Percentiles rank a stretch among this genome's conserved stretches.
Conservation (phyloP, 352 stramenopile species). For the Globisporangium paroecandrum region DNA sequence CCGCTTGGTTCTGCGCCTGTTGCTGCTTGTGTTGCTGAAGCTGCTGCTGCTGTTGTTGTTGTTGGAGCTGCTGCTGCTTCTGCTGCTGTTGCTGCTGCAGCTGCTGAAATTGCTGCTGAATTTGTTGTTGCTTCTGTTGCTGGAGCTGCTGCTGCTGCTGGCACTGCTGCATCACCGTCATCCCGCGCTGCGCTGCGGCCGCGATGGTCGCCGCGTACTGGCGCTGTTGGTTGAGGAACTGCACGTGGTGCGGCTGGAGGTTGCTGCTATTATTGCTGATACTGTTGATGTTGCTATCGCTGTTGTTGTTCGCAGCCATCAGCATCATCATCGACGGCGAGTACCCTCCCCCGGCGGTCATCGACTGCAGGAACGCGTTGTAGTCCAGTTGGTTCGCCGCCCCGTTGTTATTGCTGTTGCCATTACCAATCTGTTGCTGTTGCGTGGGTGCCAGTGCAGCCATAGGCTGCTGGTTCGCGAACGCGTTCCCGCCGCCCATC, state of each 20-base stretch:
- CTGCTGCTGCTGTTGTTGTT: conserved; percentile 19
- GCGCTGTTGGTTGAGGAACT: conserved; percentile 31
- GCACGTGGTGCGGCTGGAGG: conserved; percentile 26
- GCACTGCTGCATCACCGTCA: conserved; percentile 5
- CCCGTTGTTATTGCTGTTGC: neutral
- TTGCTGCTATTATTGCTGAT: conserved; percentile 2
- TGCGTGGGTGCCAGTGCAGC: neutral
- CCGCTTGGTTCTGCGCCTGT: neutral
- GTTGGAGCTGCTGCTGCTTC: neutral
- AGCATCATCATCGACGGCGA: conserved; percentile 26
- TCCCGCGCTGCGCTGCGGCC: conserved; percentile 14
- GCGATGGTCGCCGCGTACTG: conserved; percentile 31
- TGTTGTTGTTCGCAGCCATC: conserved; percentile 8
- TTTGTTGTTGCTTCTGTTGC: neutral
- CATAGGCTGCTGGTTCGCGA: neutral
- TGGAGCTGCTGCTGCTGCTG: conserved; percentile 7
- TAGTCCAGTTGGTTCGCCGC: conserved; percentile 16
- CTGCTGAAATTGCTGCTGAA: neutral
- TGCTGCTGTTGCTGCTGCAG: conserved; percentile 11
- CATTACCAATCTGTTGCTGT: neutral
- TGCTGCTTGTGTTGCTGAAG: conserved; percentile 8
- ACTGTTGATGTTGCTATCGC: neutral
- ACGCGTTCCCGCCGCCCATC: neutral
- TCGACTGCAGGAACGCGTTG: conserved; percentile 34
- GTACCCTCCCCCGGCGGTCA: conserved; percentile 25